These are phyloP conservation scores for Phytophthora sp. DNA, from an alignment of 352 stramenopile species.

Conservation along the genomic window DNA sequence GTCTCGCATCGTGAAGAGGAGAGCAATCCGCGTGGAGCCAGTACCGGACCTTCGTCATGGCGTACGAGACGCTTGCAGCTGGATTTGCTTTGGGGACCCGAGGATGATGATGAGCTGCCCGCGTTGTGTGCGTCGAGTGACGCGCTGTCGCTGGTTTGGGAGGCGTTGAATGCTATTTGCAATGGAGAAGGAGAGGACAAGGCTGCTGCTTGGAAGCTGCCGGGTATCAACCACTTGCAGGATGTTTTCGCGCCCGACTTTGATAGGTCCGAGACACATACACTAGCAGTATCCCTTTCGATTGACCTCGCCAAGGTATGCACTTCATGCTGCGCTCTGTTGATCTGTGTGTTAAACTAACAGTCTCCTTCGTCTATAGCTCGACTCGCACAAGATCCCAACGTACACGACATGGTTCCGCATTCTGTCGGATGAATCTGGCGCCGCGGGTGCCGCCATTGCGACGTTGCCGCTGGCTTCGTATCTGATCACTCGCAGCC, in stretches of 20 bases:
- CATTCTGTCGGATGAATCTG: slow-evolving; percentile 77
- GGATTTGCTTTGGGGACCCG: slow-evolving; percentile 68
- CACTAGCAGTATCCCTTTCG: slow-evolving; percentile 45
- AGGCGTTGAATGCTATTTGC: slow-evolving; percentile 60
- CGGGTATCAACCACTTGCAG: slow-evolving; percentile 63
- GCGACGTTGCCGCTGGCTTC: slow-evolving; percentile 71
- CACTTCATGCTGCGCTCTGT: not conserved
- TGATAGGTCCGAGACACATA: slow-evolving; percentile 47
- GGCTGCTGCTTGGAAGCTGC: slow-evolving; percentile 49
- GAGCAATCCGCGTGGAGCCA: slow-evolving; percentile 56
- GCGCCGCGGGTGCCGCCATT: slow-evolving; percentile 64
- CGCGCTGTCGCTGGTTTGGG: slow-evolving; percentile 59
- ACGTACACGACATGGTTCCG: slow-evolving; percentile 73
- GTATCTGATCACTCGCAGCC: slow-evolving; percentile 65
- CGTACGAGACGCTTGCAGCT: slow-evolving; percentile 72
- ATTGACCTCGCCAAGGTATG: slow-evolving; percentile 61
- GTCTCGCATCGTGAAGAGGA: slow-evolving; percentile 66
- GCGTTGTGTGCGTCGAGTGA: slow-evolving; percentile 71
- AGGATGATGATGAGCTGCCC: slow-evolving; percentile 59
- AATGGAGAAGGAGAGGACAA: slow-evolving; percentile 37
- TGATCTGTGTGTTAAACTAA: not conserved
- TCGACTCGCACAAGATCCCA: slow-evolving; percentile 68
- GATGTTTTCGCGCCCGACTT: slow-evolving; percentile 47
- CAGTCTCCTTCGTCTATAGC: slow-evolving; percentile 23
- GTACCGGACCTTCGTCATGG: slow-evolving; percentile 60